Base-by-base conservation (phyloP, 2,329 filamentous ascomycete genomes). In the Fusarium praegraminearum region DNA sequence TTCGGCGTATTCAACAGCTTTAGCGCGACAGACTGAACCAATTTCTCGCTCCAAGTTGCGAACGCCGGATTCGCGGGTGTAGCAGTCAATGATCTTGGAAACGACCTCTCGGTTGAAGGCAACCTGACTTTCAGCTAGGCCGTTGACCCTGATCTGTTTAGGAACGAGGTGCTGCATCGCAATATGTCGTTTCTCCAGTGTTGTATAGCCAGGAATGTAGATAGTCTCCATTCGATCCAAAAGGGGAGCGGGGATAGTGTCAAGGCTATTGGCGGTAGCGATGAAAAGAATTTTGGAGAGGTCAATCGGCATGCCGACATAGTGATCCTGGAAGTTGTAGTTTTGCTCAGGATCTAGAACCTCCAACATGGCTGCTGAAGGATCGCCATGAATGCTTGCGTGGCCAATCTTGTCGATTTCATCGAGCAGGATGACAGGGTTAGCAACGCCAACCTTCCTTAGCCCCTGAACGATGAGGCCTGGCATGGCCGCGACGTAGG, bases 401-500 rank as follows among this genome's bases (percentile, higher is more conserved):
- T 90, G 90, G 68, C 94, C 94, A 66, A 99, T 88, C 85, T 99
- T 99, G 84, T 99, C 96, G 73, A 99, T 98, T 82, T 99, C 96
- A 76, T 99, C 96, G 15, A 99, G 89, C 46, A 99, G 83, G 81
- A 99, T 93, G 59, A 99, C 95, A 0, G 96, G 96, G 77, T 99
- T 99, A 4, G 93, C 89, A 22, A 98, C 95, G 47, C 94, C 95
- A 33, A 97, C 95, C 82, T 98, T 99, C 82, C 96, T 94, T 57
- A 99, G 79, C 0, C 95, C 96, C 78, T 94, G 94, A 32, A 98
- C 94, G 62, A 99, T 92, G 57, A 98, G 85, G 56, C 96, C 96
- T 12, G 96, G 96, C 95, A 99, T 98, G n/a, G 96, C 96, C 24
- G 96, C 96, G 62, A 99, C 96, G 77, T 99, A 99, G 1, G 96